Base-by-base conservation (phyloP, 306 rosid genomes). In the Oemleria cerasiformis region DNA sequence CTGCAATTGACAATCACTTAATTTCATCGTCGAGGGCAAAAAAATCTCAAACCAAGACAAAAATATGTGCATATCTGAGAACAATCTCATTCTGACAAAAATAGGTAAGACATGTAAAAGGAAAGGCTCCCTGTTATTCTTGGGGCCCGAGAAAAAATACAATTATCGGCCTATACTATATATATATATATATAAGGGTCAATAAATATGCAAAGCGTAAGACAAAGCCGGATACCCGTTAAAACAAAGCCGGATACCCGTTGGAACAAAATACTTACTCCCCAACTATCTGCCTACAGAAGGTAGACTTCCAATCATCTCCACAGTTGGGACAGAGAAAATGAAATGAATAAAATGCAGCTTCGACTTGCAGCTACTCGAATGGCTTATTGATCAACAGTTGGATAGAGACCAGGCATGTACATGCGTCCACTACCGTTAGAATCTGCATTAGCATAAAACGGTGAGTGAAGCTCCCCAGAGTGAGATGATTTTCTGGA, bases 401-500 rank as follows among this genome's bases (percentile, higher is more conserved):
- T 20, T 49, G 90, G 90, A 77, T 85, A 87, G 42, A 84, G 84
- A 59, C 86, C 88, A 16, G 92, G 75, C 67, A 56, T 20, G 84
- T 70, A 84, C 15, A 60, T 45, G 70, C 83, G 84, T 56, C 89
- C 97, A 41, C 79, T 72, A 67, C 95, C 97, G 80, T 89, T 89
- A 70, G 96, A 91, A 84, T 91, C 95, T 44, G 88, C 83, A 85
- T 82, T 73, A 62, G 82, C 77, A 57, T 84, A 74, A 71, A 84
- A 79, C 64, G 96, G 87, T 54, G 89, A 77, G 64, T 78, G 87
- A 57, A 88, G 87, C 76, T 94, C 99, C 81, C 96, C 99, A 0
- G 96, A 91, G 83, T 91, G 96, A 34, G 99, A 89, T 23, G 95
- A 82, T 76, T 88, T 91, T 67, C 89, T 84, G 10, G 96, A 81